Conservation (phyloP, 352 stramenopile genomes). For the Lagenidium giganteum region DNA sequence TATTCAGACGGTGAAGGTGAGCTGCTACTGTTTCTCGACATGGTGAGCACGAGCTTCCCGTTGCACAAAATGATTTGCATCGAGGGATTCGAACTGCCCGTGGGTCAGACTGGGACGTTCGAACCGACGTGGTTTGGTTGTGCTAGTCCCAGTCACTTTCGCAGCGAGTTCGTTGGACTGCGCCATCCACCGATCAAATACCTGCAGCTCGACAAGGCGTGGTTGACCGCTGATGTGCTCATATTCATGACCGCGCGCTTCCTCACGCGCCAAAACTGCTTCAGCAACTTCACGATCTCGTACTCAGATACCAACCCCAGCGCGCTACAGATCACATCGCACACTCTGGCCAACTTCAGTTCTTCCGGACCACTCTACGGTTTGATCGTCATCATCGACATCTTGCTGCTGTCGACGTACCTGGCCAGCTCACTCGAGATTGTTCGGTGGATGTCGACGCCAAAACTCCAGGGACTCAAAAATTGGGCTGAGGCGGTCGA, state of each 20-base stretch:
- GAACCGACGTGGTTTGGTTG: neutral
- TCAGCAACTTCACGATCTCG: slow-evolving; percentile 2
- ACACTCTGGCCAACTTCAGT: slow-evolving; percentile 13
- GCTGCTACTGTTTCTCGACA: slow-evolving; percentile 10
- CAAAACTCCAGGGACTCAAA: slow-evolving; percentile 16
- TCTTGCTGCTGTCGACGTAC: slow-evolving; percentile 7
- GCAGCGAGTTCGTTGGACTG: neutral
- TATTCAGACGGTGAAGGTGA: slow-evolving; percentile 6
- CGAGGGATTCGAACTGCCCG: neutral
- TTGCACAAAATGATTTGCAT: neutral
- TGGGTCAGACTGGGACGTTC: neutral
- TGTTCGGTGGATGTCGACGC: slow-evolving; percentile 16
- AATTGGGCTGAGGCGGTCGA: slow-evolving; percentile 20
- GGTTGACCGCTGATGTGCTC: slow-evolving; percentile 1
- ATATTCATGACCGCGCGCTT: slow-evolving; percentile 9
- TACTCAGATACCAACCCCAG: too few relatives aligned
- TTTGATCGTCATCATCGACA: slow-evolving; percentile 16
- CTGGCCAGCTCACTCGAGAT: slow-evolving; percentile 16
- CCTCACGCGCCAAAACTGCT: slow-evolving; percentile 12
- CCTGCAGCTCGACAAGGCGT: neutral
- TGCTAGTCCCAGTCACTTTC: neutral
- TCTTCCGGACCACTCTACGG: slow-evolving; percentile 14
- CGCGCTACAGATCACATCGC: slow-evolving; percentile 4
- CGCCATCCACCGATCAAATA: neutral
- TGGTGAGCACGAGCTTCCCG: neutral